Conservation (phyloP, 1,284 basidiomycete genomes). For the Cryptococcus sp. region DNA sequence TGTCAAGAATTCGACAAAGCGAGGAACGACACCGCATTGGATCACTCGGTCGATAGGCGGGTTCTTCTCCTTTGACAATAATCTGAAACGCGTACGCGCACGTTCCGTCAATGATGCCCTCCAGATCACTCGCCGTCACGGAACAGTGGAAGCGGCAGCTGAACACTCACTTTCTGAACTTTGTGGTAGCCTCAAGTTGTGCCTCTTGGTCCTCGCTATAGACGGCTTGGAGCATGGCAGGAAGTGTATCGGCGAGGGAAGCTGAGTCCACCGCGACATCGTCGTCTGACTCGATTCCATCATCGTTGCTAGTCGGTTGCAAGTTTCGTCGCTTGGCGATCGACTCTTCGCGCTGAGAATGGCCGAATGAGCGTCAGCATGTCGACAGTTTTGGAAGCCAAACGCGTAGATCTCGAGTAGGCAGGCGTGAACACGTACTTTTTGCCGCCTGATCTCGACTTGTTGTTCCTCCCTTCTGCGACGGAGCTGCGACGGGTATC, state of each 20-base stretch:
- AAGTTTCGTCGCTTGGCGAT: constrained; percentile 95
- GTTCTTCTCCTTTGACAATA: constrained; percentile 99
- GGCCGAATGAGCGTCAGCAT: background rate
- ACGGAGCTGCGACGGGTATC: constrained; percentile 60
- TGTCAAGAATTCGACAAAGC: constrained; percentile 93
- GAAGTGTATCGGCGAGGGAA: constrained; percentile 59
- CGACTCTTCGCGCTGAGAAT: constrained; percentile 76
- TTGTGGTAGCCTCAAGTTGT: constrained; percentile 90
- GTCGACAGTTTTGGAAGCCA: background rate
- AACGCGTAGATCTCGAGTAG: too few relatives aligned
- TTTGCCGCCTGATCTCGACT: constrained; percentile 94
- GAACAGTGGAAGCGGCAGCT: background rate
- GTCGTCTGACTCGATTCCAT: constrained; percentile 74
- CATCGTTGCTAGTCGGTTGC: constrained; percentile 65
- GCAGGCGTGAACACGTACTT: constrained; percentile 52
- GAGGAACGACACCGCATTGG: constrained; percentile 93
- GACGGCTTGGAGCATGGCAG: constrained; percentile 82
- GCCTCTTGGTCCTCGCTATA: constrained; percentile 89
- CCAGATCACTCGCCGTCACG: background rate
- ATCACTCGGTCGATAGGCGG: constrained; percentile 99
- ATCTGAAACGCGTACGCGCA: constrained; percentile 39
- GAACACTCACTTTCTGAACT: constrained; percentile 80
- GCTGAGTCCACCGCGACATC: constrained; percentile 58
- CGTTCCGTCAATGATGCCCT: background rate
- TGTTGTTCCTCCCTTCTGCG: constrained; percentile 94